These are phyloP conservation scores for Citrus cavaleriei DNA, from an alignment of 345 rosid genomes.

Conservation along the genomic window DNA sequence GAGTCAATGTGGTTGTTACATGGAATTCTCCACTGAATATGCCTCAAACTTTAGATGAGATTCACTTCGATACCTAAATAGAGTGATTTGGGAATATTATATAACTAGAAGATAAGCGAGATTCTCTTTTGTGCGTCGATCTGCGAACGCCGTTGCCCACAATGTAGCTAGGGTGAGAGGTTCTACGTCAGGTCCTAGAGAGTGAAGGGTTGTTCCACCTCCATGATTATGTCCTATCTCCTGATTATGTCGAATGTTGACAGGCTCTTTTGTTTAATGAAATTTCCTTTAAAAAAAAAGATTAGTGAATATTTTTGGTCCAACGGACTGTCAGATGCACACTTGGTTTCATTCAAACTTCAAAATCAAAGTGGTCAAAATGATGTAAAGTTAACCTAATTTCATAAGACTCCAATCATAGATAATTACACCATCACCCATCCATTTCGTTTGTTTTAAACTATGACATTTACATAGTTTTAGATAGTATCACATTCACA, in stretches of 20 bases:
- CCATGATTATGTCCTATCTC: too few species aligned
- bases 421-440: too few species aligned
- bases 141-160: too few species aligned
- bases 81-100: neutral
- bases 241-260: too few species aligned
- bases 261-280: too few species aligned
- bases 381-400: constrained; percentile 19
- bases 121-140: too few species aligned
- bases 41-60: neutral
- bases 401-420: neutral
- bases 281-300: too few species aligned
- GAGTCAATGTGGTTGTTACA: neutral
- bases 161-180: too few species aligned
- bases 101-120: too few species aligned
- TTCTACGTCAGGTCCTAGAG: too few species aligned
- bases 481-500: neutral
- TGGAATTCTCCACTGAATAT: neutral
- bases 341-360: neutral
- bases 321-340: neutral
- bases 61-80: neutral
- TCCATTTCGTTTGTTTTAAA: neutral
- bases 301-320: neutral
- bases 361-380: neutral
- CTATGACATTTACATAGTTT: neutral
- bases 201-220: too few species aligned